Conservation (phyloP, 768 basidiomycete genomes). For the Russula griseocarnosa region DNA sequence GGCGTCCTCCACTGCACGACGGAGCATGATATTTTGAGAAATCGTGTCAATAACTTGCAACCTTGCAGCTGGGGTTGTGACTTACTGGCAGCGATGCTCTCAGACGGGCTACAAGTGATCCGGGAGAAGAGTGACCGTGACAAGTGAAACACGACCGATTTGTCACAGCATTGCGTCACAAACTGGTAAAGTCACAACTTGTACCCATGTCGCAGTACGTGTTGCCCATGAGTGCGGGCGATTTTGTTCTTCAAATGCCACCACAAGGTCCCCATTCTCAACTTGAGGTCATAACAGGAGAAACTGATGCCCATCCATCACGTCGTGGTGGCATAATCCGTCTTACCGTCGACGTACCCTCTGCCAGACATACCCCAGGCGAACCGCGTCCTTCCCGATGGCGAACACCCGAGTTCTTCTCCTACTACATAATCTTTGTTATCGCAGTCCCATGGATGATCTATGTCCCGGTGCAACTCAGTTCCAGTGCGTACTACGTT, state of each 20-base stretch:
- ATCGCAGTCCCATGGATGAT: conserved; percentile 69
- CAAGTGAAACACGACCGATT: background rate
- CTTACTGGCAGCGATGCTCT: conserved; percentile 15
- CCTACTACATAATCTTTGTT: conserved; percentile 62
- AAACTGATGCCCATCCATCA: conserved; percentile 1
- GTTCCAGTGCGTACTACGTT: conserved; percentile 56
- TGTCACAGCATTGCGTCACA: background rate
- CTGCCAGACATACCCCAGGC: conserved; percentile 34
- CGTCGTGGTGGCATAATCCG: conserved; percentile 37
- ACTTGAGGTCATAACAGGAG: conserved; percentile 17
- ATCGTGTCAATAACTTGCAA: conserved; percentile 5
- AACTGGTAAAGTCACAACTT: no score
- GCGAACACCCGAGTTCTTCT: conserved; percentile 73
- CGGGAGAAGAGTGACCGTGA: conserved; percentile 1
- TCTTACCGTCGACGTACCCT: conserved; percentile 57
- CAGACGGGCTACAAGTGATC: background rate
- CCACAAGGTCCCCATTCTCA: conserved; percentile 30
- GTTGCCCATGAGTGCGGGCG: conserved; percentile 28
- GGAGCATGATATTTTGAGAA: conserved; percentile 33
- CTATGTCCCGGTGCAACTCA: conserved; percentile 70
- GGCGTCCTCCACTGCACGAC: conserved; percentile 69
- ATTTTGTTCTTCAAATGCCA: conserved; percentile 33
- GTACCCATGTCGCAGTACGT: background rate
- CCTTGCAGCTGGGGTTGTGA: conserved; percentile 6
- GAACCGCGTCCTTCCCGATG: conserved; percentile 53